These are phyloP conservation scores for Cordyceps cicadae DNA, from an alignment of 2,329 filamentous ascomycete genomes.

Conservation along the genomic window DNA sequence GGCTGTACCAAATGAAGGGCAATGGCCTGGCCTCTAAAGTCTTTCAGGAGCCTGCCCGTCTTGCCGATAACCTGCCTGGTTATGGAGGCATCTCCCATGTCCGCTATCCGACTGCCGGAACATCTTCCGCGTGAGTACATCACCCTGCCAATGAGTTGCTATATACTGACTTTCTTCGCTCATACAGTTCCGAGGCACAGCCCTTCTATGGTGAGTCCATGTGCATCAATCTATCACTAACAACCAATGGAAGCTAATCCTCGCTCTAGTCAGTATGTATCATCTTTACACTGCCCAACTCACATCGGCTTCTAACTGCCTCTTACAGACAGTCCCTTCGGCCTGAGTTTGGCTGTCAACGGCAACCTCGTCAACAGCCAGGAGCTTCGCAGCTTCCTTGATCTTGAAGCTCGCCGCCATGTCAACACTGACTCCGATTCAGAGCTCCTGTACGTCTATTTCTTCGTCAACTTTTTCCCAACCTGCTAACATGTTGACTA, in stretches of 20 bases:
- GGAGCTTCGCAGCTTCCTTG: conserved; percentile 62
- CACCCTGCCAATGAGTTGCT: background rate
- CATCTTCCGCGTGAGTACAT: conserved; percentile 42
- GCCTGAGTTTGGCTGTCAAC: conserved; percentile 64
- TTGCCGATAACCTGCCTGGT: background rate
- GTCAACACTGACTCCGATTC: conserved; percentile 88
- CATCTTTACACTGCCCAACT: background rate
- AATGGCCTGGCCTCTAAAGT: conserved; percentile 77
- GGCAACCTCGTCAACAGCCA: conserved; percentile 77
- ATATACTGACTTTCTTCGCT: background rate
- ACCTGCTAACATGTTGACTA: conserved; percentile 13
- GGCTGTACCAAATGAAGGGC: conserved; percentile 84
- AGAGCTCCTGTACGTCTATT: conserved; percentile 53
- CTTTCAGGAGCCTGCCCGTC: conserved; percentile 17
- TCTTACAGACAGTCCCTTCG: conserved; percentile 52
- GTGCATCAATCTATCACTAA: background rate
- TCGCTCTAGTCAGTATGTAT: conserved; percentile 3
- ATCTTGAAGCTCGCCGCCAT: conserved; percentile 71
- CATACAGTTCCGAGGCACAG: conserved; percentile 69
- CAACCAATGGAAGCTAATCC: background rate
- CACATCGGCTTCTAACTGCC: background rate
- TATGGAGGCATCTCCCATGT: conserved; percentile 59
- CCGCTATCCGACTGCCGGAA: conserved; percentile 84
- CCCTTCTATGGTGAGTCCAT: conserved; percentile 61
- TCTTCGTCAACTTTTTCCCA: background rate